phyloP scores from a whole-genome alignment of 768 basidiomycete species.

The Suillus variegatus region DNA sequence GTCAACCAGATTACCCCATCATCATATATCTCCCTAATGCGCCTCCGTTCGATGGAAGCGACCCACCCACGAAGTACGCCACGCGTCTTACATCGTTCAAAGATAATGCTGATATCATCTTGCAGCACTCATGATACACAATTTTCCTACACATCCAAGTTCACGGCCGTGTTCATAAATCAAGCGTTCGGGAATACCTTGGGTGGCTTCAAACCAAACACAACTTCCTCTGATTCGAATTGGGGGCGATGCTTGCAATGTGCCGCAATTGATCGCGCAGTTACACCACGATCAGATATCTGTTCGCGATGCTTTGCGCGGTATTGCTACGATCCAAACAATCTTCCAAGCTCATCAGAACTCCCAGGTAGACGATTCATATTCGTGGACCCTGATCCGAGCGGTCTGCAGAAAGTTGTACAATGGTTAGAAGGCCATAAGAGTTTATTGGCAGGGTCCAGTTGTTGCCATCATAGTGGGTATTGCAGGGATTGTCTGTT shows the following conservation, averaged over 20 bases:
- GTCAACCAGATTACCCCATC: constrained; percentile 60
- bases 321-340: constrained; percentile 58
- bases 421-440: constrained; percentile 47
- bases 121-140: constrained; percentile 57
- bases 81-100: constrained; percentile 6
- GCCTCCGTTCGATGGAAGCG: constrained; percentile 62
- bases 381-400: constrained; percentile 59
- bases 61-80: constrained; percentile 68
- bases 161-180: constrained; percentile 58
- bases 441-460: constrained; percentile 49
- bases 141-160: constrained; percentile 57
- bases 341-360: constrained; percentile 55
- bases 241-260: constrained; percentile 64
- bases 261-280: constrained; percentile 57
- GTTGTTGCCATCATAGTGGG: constrained; percentile 43
- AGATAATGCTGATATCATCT: constrained; percentile 10
- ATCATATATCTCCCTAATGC: constrained; percentile 78
- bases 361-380: constrained; percentile 39
- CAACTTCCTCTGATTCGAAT: constrained; percentile 53
- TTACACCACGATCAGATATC: constrained; percentile 41
- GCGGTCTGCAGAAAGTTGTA: constrained; percentile 44
- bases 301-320: constrained; percentile 63
- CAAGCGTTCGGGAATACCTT: constrained; percentile 58
- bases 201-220: constrained; percentile 61
- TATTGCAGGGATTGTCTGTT: constrained; percentile 36